Conservation (phyloP, 192 early-diverging fungal genomes). For the Rhizoclosmatium globosum region DNA sequence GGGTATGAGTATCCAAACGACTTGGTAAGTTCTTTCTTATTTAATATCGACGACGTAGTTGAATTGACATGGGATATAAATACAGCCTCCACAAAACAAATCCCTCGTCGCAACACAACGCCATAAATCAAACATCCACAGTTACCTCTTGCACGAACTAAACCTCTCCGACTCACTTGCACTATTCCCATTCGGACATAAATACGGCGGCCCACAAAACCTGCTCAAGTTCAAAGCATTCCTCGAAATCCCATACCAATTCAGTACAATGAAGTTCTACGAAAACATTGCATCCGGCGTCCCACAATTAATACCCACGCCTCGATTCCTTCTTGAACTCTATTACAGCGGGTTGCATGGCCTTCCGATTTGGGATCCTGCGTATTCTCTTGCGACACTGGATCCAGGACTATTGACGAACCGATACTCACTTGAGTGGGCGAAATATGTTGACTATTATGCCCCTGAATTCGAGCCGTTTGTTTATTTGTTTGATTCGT, state of each 20-base stretch:
- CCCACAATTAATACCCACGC: constrained; percentile 10
- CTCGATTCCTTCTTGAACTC: constrained; percentile 20
- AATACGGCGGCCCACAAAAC: constrained; percentile 23
- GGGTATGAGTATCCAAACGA: constrained; percentile 17
- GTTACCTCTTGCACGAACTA: background rate
- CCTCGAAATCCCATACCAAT: constrained; percentile 32
- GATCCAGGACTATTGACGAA: background rate
- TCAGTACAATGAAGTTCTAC: constrained; percentile 31
- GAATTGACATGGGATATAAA: background rate
- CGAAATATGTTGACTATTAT: constrained; percentile 7
- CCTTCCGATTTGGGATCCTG: background rate
- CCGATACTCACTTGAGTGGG: background rate
- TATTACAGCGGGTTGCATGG: background rate
- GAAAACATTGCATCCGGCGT: constrained; percentile 34
- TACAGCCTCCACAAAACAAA: constrained; percentile 10
- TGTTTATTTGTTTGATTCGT: constrained; percentile 20
- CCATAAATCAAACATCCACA: constrained; percentile 6
- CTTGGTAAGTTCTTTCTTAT: constrained; percentile 10
- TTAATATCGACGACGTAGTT: background rate
- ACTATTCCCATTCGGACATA: constrained; percentile 16
- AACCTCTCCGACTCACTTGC: background rate
- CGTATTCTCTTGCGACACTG: background rate
- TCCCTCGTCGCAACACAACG: background rate
- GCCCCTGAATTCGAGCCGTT: constrained; percentile 5
- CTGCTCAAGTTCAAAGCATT: constrained; percentile 29